A percentile compares a stretch with the other conserved stretches of the same genome.
Evolutionary conservation across 2,329 filamentous ascomycete species (phyloP).

Genomic region (Chrysoporthe austroafricana): DNA sequence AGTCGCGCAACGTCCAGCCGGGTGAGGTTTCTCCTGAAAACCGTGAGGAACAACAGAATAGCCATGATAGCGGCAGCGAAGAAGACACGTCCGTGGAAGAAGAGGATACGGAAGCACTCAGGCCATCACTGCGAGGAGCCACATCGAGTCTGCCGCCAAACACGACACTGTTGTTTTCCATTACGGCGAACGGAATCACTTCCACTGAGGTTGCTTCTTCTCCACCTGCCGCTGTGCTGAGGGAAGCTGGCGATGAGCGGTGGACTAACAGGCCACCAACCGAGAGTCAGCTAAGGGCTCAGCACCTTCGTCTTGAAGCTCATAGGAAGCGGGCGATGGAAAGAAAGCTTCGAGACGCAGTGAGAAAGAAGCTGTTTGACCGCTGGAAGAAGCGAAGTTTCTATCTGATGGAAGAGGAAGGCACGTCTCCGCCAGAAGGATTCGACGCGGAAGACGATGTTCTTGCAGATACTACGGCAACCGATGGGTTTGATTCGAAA

Average conservation of each 20-base stretch:
- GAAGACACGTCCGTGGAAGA: slow-evolving; percentile 30
- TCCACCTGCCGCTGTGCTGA: slow-evolving; percentile 11
- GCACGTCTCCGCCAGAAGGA: slow-evolving; percentile 64
- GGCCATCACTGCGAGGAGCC: neutral
- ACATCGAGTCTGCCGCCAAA: neutral
- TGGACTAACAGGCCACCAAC: slow-evolving; percentile 40
- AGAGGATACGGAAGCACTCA: slow-evolving; percentile 27
- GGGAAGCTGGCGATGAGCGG: slow-evolving; percentile 33
- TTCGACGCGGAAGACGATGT: slow-evolving; percentile 67
- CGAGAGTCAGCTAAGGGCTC: slow-evolving; percentile 47
- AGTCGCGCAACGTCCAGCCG: slow-evolving; percentile 32
- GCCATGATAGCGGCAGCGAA: slow-evolving; percentile 20
- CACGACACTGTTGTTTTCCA: neutral
- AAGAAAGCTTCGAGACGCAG: slow-evolving; percentile 44
- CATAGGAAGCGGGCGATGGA: slow-evolving; percentile 43
- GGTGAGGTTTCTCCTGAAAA: slow-evolving; percentile 16
- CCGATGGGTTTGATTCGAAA: slow-evolving; percentile 49
- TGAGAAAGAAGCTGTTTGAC: slow-evolving; percentile 63
- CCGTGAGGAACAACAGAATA: slow-evolving; percentile 24
- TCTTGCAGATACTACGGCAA: slow-evolving; percentile 43
- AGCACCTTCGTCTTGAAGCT: slow-evolving; percentile 39
- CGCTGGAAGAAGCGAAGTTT: slow-evolving; percentile 79
- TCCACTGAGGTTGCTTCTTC: slow-evolving; percentile 1
- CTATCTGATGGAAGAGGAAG: slow-evolving; percentile 86
- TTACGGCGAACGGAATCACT: slow-evolving; percentile 2